Evolutionary conservation across 176 grass and related monocot species (phyloP), one percentile per base, ranked within the genome.

Genomic region (Pontederia crassipes): DNA sequence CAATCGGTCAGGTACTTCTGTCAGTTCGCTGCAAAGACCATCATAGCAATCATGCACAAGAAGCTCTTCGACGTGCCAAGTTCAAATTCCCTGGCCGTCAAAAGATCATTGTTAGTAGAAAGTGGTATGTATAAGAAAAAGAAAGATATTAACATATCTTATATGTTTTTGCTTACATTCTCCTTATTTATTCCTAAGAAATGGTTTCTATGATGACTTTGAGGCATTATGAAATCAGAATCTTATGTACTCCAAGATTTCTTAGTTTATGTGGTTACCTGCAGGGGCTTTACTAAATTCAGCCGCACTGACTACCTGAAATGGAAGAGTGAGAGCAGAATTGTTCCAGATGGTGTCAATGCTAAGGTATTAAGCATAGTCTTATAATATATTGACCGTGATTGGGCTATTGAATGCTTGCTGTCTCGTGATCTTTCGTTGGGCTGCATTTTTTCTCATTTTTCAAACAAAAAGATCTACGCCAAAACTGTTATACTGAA

Each of bases 1-100:
- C 12, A 18, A 78, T 83, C 45, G 81, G 81, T 1, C 81, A 83
- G 75, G 75, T 83, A 14, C 75, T 83, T 4, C 72, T 84, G 49
- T 84, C 82, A 48, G 17, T 84, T 11, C 76, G 75, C 9, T 71
- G 75, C 71, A 73, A 77, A 55, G 76, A 84, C 63, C 64, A 45
- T 40, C 62, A 79, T 49, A 49, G 57, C 7, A 5, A 3, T 5
- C 69, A 82, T 47, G 61, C 72, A 1, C 14, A 62, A 54, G 76
- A 84, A 64, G 82, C 82, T 9, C 68, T 85, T 6, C 68, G 77
- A 17, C 61, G 60, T 17, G 72, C 82, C 46, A 85, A 79, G 82
- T 85, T 85, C 77, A 85, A 80, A 57, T 76, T 85, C 68, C 77
- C 77, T 11, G 72, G 72, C 0, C 56, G 77, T 0, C 72, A 76